Percentiles rank a stretch among this genome's conserved stretches.
phyloP scores from a whole-genome alignment of 2,329 filamentous ascomycete species.

The Ophiocordyceps polyrhachis-furcata region DNA sequence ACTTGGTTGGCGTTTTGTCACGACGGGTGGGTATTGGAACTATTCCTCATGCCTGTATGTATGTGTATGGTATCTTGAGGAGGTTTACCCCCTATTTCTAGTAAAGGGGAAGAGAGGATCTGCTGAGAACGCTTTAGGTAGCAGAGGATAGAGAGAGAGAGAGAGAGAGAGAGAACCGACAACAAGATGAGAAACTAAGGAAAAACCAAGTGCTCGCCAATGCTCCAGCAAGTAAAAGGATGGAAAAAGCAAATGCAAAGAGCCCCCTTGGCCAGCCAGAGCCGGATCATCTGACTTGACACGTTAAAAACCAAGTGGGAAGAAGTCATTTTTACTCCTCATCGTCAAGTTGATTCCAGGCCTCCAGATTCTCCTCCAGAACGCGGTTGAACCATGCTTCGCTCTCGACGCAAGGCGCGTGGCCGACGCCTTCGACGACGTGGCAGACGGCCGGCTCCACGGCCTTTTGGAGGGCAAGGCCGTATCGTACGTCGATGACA shows the following conservation, averaged over 20 bases:
- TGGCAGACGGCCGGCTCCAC: constrained; percentile 41
- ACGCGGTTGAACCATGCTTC: constrained; percentile 47
- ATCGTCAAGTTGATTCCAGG: constrained; percentile 25
- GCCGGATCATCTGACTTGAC: not conserved
- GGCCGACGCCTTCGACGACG: constrained; percentile 54
- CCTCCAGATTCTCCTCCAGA: constrained; percentile 36
- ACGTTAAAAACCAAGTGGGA: not conserved
- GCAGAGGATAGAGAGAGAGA: not conserved
- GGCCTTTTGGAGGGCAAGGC: constrained; percentile 44
- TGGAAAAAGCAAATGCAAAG: too few species aligned
- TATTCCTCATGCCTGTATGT: too few species aligned
- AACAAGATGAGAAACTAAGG: not conserved
- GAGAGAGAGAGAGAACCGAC: not conserved
- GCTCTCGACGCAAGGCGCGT: constrained; percentile 57
- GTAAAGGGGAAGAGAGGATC: too few species aligned
- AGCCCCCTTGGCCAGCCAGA: too few species aligned
- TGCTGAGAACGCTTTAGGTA: too few species aligned
- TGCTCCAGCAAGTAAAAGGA: too few species aligned
- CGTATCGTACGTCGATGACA: constrained; percentile 63
- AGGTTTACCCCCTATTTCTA: too few species aligned
- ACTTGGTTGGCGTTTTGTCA: not conserved
- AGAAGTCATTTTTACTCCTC: not conserved
- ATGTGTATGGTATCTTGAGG: too few species aligned
- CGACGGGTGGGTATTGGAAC: too few species aligned
- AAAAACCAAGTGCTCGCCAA: too few species aligned